Base-by-base conservation (phyloP, 768 basidiomycete genomes). In the Daedaleopsis nitida region DNA sequence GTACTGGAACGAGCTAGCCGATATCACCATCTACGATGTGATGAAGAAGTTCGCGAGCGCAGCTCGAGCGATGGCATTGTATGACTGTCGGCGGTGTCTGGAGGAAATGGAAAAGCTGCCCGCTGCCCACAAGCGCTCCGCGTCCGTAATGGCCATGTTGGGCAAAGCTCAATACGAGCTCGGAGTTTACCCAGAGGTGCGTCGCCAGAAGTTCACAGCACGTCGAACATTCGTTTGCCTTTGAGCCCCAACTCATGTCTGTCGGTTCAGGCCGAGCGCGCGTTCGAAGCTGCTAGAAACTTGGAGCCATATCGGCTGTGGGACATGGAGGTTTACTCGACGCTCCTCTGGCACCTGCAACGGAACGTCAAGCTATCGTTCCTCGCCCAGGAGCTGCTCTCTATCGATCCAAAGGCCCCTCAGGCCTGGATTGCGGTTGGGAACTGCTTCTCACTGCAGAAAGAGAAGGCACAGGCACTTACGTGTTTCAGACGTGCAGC, bases 311-410 rank as follows among this genome's bases (percentile, higher is more conserved):
- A 93, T 79, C 86, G 92, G 23, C 73, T 96, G 59, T 85, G 85
- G 80, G 92, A 94, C 73, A 95, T 97, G 92, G 96, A 98, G 75
- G 86, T 95, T 44, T 97, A 94, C 76, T 97, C 96, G 49, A 97
- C 97, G 27, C 83, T 96, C 38, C 79, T 98, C 48, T 99, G 96
- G 96, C 96, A 98, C 75, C 78, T 97, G 52, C 89, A 92, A 70
- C 84, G 86, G 66, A 86, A 85, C 65, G 86, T 94, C 55, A 85
- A 90, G 66, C 82, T 99, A 60, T 95, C 96, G 4, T 94, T 89
- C 77, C 82, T 99, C 38, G 92, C 96, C 1, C 96, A 98, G 74
- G 93, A 96, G 65, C 80, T 98, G 47, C 84, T 97, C 67, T 86
- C 87, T 55, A 88, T 95, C 71, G 81, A 89, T 65, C 85, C 94